phyloP scores from a whole-genome alignment of 2,329 filamentous ascomycete genomes.

The Trichophyton rubrum region DNA sequence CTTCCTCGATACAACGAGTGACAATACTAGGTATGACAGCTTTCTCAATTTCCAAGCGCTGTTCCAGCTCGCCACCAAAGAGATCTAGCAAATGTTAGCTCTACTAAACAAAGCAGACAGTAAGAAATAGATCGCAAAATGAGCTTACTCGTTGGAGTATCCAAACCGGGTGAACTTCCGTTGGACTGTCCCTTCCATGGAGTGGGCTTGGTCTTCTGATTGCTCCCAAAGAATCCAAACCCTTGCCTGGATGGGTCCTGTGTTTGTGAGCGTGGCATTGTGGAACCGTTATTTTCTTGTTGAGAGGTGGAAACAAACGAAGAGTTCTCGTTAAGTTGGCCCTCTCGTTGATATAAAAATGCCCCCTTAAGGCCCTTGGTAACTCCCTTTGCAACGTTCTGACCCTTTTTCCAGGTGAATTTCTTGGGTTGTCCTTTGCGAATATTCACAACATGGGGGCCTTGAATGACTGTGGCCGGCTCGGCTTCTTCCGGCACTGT shows the following conservation, averaged over 20 bases:
- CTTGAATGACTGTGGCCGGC: conserved; percentile 46
- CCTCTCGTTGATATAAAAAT: conserved; percentile 53
- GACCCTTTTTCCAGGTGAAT: conserved; percentile 98
- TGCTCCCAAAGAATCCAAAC: conserved; percentile 55
- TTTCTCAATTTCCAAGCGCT: conserved; percentile 77
- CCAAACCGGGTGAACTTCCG: conserved; percentile 31
- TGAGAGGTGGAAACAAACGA: conserved; percentile 47
- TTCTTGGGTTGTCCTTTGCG: conserved; percentile 89
- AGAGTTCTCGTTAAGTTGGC: conserved; percentile 50
- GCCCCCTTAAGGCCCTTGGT: conserved; percentile 89
- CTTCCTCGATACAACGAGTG: conserved; percentile 88
- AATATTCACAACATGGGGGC: conserved; percentile 90
- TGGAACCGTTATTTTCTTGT: conserved; percentile 16
- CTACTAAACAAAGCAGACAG: not conserved
- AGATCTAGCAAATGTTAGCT: conserved; percentile 37
- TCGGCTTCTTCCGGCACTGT: conserved; percentile 54
- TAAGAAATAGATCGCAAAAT: not conserved
- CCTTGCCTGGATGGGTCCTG: conserved; percentile 44
- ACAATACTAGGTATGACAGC: conserved; percentile 83
- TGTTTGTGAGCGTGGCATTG: conserved; percentile 28
- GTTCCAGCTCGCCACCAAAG: conserved; percentile 79
- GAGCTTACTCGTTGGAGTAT: conserved; percentile 27
- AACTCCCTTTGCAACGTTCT: conserved; percentile 86
- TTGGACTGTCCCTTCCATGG: conserved; percentile 31
- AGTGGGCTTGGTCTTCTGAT: conserved; percentile 33